Conservation (phyloP, 1,284 basidiomycete species). For the Cutaneotrichosporon cutaneum region DNA sequence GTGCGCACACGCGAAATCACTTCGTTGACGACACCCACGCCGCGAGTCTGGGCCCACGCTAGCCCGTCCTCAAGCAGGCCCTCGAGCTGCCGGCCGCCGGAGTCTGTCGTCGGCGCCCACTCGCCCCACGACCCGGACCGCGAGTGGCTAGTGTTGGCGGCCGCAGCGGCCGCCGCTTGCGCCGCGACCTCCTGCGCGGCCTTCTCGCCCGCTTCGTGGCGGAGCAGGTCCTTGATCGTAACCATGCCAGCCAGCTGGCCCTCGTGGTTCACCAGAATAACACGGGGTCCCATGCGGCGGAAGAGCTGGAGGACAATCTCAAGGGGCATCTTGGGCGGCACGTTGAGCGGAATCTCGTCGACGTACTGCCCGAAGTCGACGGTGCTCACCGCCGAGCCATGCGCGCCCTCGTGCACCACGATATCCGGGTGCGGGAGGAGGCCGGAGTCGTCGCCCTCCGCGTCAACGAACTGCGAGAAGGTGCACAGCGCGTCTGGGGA, state of each 20-base stretch:
- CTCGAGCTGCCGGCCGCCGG: slow-evolving; percentile 14
- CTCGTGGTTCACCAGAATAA: slow-evolving; percentile 85
- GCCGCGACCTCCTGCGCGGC: slow-evolving; percentile 21
- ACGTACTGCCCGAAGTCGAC: slow-evolving; percentile 87
- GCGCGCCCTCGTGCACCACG: slow-evolving; percentile 31
- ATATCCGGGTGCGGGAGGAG: slow-evolving; percentile 35
- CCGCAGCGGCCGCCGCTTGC: background rate
- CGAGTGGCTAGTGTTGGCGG: background rate
- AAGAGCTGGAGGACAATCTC: slow-evolving; percentile 97
- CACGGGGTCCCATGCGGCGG: slow-evolving; percentile 90
- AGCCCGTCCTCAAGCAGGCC: slow-evolving; percentile 22
- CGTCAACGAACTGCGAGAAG: slow-evolving; percentile 57
- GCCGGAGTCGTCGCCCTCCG: slow-evolving; percentile 30
- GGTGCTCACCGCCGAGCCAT: slow-evolving; percentile 31
- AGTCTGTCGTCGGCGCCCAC: background rate
- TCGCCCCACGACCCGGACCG: slow-evolving; percentile 9
- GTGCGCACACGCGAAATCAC: slow-evolving; percentile 21
- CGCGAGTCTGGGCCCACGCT: slow-evolving; percentile 24
- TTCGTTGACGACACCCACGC: slow-evolving; percentile 23
- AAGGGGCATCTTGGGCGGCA: slow-evolving; percentile 86
- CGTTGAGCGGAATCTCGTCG: slow-evolving; percentile 90
- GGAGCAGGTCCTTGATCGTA: slow-evolving; percentile 93
- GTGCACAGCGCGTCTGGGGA: slow-evolving; percentile 67
- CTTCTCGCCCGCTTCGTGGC: slow-evolving; percentile 63
- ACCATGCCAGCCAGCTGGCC: slow-evolving; percentile 82